phyloP scores from a whole-genome alignment of 768 basidiomycete species.

The Kwoniella pini region DNA sequence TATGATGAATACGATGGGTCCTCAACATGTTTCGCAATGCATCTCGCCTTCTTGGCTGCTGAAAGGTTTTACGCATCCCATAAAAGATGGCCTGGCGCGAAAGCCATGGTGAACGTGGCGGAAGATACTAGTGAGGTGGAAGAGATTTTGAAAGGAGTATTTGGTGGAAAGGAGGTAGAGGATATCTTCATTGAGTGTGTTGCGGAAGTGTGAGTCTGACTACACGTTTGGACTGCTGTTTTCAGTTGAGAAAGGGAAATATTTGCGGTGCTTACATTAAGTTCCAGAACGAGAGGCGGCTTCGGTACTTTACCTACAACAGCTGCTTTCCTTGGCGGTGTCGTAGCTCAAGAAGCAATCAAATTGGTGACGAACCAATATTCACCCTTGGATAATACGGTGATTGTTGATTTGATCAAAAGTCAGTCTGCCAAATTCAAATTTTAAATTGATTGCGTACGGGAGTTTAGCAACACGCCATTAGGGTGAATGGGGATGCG shows the following conservation, averaged over 20 bases:
- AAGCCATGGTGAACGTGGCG: slow-evolving; percentile 17
- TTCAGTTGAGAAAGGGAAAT: too few species aligned
- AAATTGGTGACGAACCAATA: slow-evolving; percentile 97
- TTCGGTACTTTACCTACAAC: slow-evolving; percentile 71
- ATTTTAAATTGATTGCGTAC: slow-evolving; percentile 28
- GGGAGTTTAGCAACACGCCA: too few species aligned
- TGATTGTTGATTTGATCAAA: slow-evolving; percentile 71
- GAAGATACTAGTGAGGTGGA: slow-evolving; percentile 27
- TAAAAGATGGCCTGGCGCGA: slow-evolving; percentile 50
- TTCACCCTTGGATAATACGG: slow-evolving; percentile 81
- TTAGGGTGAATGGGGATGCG: too few species aligned
- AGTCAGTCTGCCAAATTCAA: slow-evolving; percentile 52
- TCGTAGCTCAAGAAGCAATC: slow-evolving; percentile 94
- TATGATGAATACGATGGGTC: slow-evolving; percentile 6
- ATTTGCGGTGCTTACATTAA: neutral
- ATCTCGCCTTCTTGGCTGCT: slow-evolving; percentile 52
- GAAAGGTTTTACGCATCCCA: slow-evolving; percentile 48
- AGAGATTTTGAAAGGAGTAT: slow-evolving; percentile 20
- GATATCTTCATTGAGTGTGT: slow-evolving; percentile 54
- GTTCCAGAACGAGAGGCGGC: slow-evolving; percentile 43
- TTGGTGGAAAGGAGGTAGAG: slow-evolving; percentile 7
- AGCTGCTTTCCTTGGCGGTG: slow-evolving; percentile 87
- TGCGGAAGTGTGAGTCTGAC: slow-evolving; percentile 73
- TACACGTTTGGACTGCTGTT: neutral
- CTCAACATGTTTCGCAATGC: slow-evolving; percentile 43